Percentiles rank a stretch among this genome's conserved stretches.
These are phyloP conservation scores for Rubia tinctorum DNA, from an alignment of 305 asterid genomes.

Conservation along the genomic window DNA sequence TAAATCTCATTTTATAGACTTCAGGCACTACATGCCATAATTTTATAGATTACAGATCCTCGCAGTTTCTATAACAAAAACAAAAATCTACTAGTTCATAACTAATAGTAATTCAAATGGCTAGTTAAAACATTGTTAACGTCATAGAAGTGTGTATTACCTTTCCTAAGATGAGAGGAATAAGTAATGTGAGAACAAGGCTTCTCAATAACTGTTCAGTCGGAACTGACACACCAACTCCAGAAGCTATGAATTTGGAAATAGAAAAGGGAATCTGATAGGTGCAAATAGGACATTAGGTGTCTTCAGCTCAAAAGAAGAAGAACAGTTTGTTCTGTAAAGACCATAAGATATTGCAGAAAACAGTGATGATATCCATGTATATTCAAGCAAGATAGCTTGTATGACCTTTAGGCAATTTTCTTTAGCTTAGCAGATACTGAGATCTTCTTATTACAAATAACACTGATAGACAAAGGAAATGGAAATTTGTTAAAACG, in stretches of 20 bases:
- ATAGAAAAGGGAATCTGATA: conserved; percentile 77
- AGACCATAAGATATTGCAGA: background rate
- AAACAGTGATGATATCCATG: background rate
- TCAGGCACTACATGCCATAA: background rate
- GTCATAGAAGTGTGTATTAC: conserved; percentile 26
- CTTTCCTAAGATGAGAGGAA: conserved; percentile 84
- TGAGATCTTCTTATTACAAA: too few relatives aligned
- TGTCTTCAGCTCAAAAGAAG: conserved; percentile 12
- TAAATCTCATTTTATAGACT: background rate
- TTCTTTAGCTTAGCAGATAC: too few relatives aligned
- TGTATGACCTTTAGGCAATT: too few relatives aligned
- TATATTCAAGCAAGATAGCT: background rate
- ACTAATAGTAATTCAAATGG: background rate
- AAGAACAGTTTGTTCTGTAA: background rate
- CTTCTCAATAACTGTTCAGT: conserved; percentile 67
- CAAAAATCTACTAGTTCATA: background rate
- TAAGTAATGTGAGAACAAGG: conserved; percentile 72
- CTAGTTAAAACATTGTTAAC: background rate
- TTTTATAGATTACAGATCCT: too few relatives aligned
- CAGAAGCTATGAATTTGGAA: conserved; percentile 73
- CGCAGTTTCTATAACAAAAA: background rate
- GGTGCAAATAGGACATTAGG: conserved; percentile 18
- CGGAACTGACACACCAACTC: conserved; percentile 82
- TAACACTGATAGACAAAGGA: background rate
- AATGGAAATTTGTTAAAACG: background rate